phyloP scores from a whole-genome alignment of 768 basidiomycete genomes.

The Naematelia encephala region DNA sequence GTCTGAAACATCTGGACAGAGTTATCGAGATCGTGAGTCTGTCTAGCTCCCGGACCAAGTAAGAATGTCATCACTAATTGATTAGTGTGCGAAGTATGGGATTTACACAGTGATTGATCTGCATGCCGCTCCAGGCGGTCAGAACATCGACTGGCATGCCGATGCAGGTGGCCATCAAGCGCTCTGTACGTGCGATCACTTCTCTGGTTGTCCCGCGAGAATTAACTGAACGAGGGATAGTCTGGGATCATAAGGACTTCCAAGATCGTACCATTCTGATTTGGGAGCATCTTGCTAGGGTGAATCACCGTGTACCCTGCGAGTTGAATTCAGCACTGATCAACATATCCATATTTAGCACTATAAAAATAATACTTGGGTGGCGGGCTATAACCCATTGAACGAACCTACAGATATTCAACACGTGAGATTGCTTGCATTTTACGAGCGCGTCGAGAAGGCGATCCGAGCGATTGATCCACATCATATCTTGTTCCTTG shows the following conservation, averaged over 20 bases:
- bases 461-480: conserved; percentile 70
- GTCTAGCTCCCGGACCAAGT: conserved; percentile 65
- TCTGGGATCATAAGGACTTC: conserved; percentile 82
- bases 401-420: conserved; percentile 77
- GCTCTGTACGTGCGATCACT: conserved; percentile 22
- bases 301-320: conserved; percentile 2
- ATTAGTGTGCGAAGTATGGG: conserved; percentile 65
- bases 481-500: conserved; percentile 72
- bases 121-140: conserved; percentile 59
- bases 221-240: conserved; percentile 39
- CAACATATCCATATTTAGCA: conserved; percentile 50
- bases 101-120: conserved; percentile 76
- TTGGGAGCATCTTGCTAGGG: conserved; percentile 67
- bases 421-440: conserved; percentile 62
- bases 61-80: conserved; percentile 67
- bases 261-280: conserved; percentile 74
- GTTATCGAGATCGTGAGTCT: conserved; percentile 58
- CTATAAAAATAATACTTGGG: conserved; percentile 74
- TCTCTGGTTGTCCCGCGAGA: not conserved
- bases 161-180: conserved; percentile 53
- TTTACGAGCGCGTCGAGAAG: conserved; percentile 66
- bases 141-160: conserved; percentile 68
- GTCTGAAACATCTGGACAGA: conserved; percentile 80
- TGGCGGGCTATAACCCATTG: conserved; percentile 80
- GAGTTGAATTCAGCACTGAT: not conserved